A percentile compares a stretch with the other conserved stretches of the same genome.
Conservation (phyloP, 306 rosid species). For the Sicyos edulis region DNA sequence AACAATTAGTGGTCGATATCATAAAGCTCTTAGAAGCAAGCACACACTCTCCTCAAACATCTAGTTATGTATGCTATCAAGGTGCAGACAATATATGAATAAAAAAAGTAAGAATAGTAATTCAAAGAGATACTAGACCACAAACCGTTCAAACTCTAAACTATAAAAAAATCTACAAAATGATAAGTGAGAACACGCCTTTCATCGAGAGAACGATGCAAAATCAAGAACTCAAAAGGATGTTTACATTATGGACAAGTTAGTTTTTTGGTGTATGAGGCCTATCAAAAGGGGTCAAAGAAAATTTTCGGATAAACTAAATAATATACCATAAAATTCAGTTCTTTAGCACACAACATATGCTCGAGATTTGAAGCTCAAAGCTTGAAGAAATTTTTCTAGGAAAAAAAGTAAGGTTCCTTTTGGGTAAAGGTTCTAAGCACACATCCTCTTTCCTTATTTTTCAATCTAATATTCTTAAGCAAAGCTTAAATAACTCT, state of each 20-base stretch:
- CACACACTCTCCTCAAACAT: slow-evolving; percentile 85
- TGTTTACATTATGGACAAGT: slow-evolving; percentile 88
- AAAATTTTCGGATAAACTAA: too few species aligned
- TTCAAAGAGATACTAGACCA: slow-evolving; percentile 7
- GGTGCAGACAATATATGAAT: neutral
- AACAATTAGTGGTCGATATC: slow-evolving; percentile 57
- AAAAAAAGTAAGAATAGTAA: neutral
- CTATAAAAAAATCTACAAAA: neutral
- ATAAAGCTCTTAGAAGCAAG: too few species aligned
- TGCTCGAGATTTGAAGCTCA: neutral
- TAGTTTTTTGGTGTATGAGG: slow-evolving; percentile 53
- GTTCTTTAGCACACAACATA: neutral
- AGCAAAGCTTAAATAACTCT: neutral
- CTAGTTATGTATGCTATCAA: slow-evolving; percentile 52
- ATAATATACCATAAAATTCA: neutral
- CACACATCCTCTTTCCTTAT: neutral
- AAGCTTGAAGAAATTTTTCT: neutral
- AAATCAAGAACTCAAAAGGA: slow-evolving; percentile 71
- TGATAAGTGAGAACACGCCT: slow-evolving; percentile 35
- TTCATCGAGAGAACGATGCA: slow-evolving; percentile 64
- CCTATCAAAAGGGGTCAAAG: slow-evolving; percentile 57
- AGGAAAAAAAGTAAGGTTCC: neutral
- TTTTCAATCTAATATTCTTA: neutral
- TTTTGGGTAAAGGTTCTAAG: neutral
- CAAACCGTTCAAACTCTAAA: neutral